Evolutionary conservation across 139 green algal genomes (phyloP).

Genomic region (Chlorella ohadii): DNA sequence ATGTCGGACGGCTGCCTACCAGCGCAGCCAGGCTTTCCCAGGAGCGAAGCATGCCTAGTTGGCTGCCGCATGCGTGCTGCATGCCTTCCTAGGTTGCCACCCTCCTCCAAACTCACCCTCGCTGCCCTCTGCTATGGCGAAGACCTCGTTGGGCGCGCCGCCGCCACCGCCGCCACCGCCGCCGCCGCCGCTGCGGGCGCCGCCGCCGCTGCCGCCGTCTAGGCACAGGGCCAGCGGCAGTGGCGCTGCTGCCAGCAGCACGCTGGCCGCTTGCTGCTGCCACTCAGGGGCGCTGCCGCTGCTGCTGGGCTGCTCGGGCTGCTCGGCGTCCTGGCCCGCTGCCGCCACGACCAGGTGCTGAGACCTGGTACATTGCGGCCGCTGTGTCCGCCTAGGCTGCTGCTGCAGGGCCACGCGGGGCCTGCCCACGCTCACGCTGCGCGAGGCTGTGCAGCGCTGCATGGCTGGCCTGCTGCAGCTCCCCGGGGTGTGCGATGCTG

Average conservation of each 20-base stretch:
- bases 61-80: neutral
- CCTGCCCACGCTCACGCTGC: too few relatives aligned
- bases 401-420: slow-evolving; percentile 2
- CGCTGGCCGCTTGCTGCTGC: neutral
- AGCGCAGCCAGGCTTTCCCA: neutral
- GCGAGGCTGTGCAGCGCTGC: too few relatives aligned
- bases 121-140: slow-evolving; percentile 41
- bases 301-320: neutral
- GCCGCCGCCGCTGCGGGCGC: slow-evolving; percentile 39
- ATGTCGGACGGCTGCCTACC: too few relatives aligned
- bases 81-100: neutral
- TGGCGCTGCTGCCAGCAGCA: slow-evolving; percentile 15
- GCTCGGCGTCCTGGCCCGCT: neutral
- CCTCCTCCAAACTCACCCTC: slow-evolving; percentile 6
- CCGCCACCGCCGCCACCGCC: slow-evolving; percentile 54
- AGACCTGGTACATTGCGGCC: slow-evolving; percentile 3
- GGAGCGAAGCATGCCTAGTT: neutral
- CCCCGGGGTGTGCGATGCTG: too few relatives aligned
- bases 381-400: neutral
- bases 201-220: slow-evolving; percentile 38
- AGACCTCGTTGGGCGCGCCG: slow-evolving; percentile 33
- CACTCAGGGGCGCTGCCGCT: neutral
- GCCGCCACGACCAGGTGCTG: neutral
- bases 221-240: slow-evolving; percentile 12
- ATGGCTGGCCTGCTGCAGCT: too few relatives aligned